A percentile compares a stretch with the other conserved stretches of the same genome.
These are phyloP conservation scores for Oldenlandia corymbosa DNA, from an alignment of 257 asterid species.

Conservation along the genomic window DNA sequence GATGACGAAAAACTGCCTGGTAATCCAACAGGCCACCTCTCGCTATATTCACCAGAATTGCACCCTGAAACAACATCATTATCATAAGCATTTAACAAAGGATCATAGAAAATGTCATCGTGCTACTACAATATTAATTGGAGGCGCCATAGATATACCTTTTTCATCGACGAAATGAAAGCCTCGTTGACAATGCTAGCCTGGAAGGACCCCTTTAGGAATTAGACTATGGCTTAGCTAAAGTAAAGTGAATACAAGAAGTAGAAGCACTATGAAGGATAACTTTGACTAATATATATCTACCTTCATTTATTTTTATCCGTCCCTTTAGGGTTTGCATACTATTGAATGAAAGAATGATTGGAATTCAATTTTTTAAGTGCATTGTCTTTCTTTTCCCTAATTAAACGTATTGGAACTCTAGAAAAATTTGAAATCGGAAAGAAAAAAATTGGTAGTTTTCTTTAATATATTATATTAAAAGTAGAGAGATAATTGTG, in stretches of 20 bases:
- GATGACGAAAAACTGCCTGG: constrained; percentile 57
- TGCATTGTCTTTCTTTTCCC: too few relatives aligned
- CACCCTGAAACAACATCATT: constrained; percentile 54
- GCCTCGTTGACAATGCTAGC: constrained; percentile 59
- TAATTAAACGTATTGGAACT: too few relatives aligned
- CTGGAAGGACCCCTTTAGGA: constrained; percentile 42
- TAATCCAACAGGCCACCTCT: constrained; percentile 91
- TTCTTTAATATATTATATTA: too few relatives aligned
- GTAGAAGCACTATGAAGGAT: neutral
- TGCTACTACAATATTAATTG: too few relatives aligned
- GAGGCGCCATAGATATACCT: constrained; percentile 41
- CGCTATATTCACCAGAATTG: constrained; percentile 63
- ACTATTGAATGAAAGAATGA: too few relatives aligned
- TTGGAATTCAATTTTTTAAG: too few relatives aligned
- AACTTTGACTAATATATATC: neutral
- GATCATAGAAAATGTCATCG: neutral
- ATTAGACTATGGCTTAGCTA: too few relatives aligned
- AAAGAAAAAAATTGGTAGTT: too few relatives aligned
- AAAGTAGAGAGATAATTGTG: too few relatives aligned
- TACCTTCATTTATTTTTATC: neutral
- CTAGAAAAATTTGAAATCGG: too few relatives aligned
- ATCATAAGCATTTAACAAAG: neutral
- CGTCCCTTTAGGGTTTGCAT: too few relatives aligned
- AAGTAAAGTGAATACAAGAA: neutral
- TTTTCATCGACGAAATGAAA: constrained; percentile 84